These are phyloP conservation scores for Pythium phragmiticola DNA, from an alignment of 352 stramenopile species.

Conservation along the genomic window DNA sequence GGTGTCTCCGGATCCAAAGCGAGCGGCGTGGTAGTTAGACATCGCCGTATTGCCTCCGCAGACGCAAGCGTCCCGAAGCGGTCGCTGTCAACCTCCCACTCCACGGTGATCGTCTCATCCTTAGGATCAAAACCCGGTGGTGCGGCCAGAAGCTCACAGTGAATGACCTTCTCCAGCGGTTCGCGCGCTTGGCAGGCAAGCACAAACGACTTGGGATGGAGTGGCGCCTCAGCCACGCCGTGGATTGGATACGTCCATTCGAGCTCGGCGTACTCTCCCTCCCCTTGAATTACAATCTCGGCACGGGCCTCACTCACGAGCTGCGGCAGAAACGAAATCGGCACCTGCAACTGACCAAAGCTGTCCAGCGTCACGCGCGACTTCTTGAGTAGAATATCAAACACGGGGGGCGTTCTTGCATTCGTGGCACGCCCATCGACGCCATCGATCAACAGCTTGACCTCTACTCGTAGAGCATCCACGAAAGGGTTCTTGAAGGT, in stretches of 20 bases:
- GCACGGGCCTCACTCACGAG: conserved; percentile 65
- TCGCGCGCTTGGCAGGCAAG: conserved; percentile 72
- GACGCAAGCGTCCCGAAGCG: conserved; percentile 58
- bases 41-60: conserved; percentile 44
- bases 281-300: conserved; percentile 64
- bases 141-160: conserved; percentile 57
- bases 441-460: conserved; percentile 56
- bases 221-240: conserved; percentile 64
- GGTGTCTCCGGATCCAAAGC: conserved; percentile 1
- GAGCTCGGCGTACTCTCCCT: conserved; percentile 64
- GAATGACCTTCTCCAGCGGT: conserved; percentile 56
- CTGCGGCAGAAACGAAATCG: conserved; percentile 88
- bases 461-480: conserved; percentile 71
- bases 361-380: conserved; percentile 72
- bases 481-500: conserved; percentile 93
- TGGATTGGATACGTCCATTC: conserved; percentile 78
- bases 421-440: conserved; percentile 4
- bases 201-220: conserved; percentile 55
- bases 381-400: conserved; percentile 80
- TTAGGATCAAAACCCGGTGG: conserved; percentile 40
- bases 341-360: conserved; percentile 86
- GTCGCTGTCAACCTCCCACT: conserved; percentile 64
- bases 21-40: conserved; percentile 44
- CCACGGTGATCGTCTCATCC: conserved; percentile 48
- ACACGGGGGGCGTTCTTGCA: conserved; percentile 32